Conservation (phyloP, 768 basidiomycete genomes). For the Chiua virens region DNA sequence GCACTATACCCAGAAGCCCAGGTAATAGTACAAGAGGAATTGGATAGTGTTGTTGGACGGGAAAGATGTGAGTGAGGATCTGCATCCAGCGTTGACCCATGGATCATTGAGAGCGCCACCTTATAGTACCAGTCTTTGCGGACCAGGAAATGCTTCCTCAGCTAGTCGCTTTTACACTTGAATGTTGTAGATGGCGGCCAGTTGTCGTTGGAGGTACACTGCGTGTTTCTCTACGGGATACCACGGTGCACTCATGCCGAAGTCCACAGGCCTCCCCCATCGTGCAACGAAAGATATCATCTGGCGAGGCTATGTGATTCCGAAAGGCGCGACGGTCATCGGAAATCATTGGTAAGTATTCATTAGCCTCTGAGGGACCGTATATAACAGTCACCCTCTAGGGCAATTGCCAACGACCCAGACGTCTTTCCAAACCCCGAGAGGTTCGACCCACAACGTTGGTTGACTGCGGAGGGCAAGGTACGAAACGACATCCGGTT, state of each 20-base stretch:
- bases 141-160: constrained; percentile 36
- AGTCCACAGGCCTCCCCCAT: constrained; percentile 50
- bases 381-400: background rate
- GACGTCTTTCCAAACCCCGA: constrained; percentile 54
- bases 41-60: constrained; percentile 50
- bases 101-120: no score
- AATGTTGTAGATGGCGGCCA: constrained; percentile 39
- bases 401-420: constrained; percentile 52
- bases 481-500: constrained; percentile 21
- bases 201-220: constrained; percentile 27
- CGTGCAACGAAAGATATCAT: constrained; percentile 58
- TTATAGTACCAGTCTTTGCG: constrained; percentile 38
- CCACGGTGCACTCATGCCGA: no score
- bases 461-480: constrained; percentile 35
- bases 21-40: constrained; percentile 48
- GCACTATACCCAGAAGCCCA: constrained; percentile 52
- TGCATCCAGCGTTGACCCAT: no score
- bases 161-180: constrained; percentile 37
- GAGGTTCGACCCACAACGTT: constrained; percentile 52
- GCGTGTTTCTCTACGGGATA: no score
- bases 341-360: constrained; percentile 34
- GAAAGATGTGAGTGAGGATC: constrained; percentile 26
- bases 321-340: constrained; percentile 38
- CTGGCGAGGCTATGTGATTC: constrained; percentile 38
- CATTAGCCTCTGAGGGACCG: no score